Percentiles rank a stretch among this genome's conserved stretches.
These are phyloP conservation scores for Talaromyces sp. DNA, from an alignment of 2,329 filamentous ascomycete species.

Conservation along the genomic window DNA sequence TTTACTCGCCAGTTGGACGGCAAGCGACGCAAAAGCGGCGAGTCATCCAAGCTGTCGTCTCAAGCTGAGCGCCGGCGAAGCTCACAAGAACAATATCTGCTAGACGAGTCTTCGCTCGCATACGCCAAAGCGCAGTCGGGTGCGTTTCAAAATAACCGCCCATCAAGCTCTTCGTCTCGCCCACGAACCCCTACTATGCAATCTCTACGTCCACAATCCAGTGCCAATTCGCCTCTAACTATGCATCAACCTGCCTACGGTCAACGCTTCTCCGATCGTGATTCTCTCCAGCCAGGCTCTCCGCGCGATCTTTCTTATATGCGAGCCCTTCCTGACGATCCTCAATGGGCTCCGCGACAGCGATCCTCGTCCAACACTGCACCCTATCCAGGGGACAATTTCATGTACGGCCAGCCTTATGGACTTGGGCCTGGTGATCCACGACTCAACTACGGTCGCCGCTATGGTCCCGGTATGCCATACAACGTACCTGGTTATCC, in stretches of 20 bases:
- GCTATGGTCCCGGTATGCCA: conserved; percentile 13
- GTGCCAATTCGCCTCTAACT: conserved; percentile 30
- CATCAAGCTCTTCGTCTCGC: conserved; percentile 33
- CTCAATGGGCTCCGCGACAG: conserved; percentile 39
- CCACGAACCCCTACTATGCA: conserved; percentile 41
- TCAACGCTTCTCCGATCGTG: conserved; percentile 24
- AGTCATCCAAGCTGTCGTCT: conserved; percentile 13
- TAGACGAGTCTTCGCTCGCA: not conserved
- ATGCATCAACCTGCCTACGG: conserved; percentile 27
- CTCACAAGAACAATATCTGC: conserved; percentile 3
- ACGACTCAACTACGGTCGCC: conserved; percentile 19
- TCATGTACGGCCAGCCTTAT: conserved; percentile 23
- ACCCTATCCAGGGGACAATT: conserved; percentile 26
- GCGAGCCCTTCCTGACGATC: conserved; percentile 46
- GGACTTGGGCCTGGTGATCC: conserved; percentile 24
- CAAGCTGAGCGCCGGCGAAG: conserved; percentile 32
- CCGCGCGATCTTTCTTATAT: conserved; percentile 27
- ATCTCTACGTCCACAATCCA: conserved; percentile 32
- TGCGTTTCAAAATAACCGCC: conserved; percentile 25
- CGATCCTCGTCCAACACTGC: conserved; percentile 30
- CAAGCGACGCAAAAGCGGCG: conserved; percentile 15
- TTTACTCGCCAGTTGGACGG: not conserved
- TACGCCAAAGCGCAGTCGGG: not conserved
- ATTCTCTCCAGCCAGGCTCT: conserved; percentile 29
- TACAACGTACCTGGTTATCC: conserved; percentile 17